Conservation (phyloP, 108 stramenopile species). For the Cyclotella sp. region DNA sequence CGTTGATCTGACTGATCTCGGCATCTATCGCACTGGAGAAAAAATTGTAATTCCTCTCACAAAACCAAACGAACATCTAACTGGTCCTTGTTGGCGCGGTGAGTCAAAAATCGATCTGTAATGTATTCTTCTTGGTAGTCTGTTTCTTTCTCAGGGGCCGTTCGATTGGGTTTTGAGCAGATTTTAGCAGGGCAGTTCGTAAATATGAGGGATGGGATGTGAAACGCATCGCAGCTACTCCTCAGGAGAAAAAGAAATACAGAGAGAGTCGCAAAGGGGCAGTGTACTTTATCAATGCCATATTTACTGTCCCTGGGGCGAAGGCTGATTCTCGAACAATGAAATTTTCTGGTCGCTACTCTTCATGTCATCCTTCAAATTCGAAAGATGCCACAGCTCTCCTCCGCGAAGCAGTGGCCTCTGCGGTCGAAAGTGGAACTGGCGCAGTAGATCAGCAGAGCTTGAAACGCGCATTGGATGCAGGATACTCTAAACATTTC, state of each 20-base stretch:
- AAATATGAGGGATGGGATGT: constrained; percentile 15
- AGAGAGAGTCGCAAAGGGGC: constrained; percentile 1
- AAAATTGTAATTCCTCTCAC: constrained; percentile 25
- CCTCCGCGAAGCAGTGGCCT: not conserved
- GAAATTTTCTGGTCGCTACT: not conserved
- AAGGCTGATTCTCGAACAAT: not conserved
- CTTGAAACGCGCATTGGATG: constrained; percentile 6
- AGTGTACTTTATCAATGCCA: constrained; percentile 47
- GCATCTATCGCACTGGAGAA: constrained; percentile 13
- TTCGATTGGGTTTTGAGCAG: not conserved
- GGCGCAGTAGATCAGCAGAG: constrained; percentile 1
- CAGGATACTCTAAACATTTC: constrained; percentile 11
- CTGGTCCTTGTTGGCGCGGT: constrained; percentile 15
- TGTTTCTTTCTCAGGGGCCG: not conserved
- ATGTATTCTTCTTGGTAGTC: not conserved
- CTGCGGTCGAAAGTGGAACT: not conserved
- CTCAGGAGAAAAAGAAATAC: constrained; percentile 6
- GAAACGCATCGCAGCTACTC: constrained; percentile 14
- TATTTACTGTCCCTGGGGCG: constrained; percentile 59
- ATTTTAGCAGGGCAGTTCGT: constrained; percentile 2
- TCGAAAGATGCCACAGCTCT: not conserved
- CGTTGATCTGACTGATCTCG: constrained; percentile 7
- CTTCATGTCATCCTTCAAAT: not conserved
- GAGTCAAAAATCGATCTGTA: not conserved
- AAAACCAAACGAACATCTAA: constrained; percentile 8